Evolutionary conservation across 177 flowering plant genomes (phyloP), one percentile per base, ranked within the genome.

Genomic region (Telopea speciosissima): DNA sequence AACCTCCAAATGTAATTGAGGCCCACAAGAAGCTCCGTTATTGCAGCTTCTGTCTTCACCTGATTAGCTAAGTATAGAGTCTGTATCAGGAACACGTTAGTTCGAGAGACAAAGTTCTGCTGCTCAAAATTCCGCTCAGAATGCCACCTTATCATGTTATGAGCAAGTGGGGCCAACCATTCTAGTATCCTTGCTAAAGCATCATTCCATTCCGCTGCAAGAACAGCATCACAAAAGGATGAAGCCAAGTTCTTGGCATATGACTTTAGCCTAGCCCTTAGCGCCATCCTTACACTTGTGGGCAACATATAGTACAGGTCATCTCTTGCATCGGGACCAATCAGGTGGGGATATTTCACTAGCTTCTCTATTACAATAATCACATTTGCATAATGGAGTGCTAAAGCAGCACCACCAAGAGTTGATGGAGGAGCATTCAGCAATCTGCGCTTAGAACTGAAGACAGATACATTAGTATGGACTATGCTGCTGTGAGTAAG

Each of bases 121-220:
- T 88, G 87, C 85, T 87, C 97, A 65, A 87, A 84, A 68, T 81
- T 92, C 54, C 89, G 78, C 77, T 88, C 99, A 5, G 97, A 88
- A 36, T 90, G 93, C 99, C 99, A 94, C 75, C 83, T 85, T 54
- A 88, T 81, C 83, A 73, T 94, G 87, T 89, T 87, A 76, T 88
- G 96, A 68, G 99, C 99, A 65, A 92, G 86, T 19, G 97, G 97
- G 63, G 88, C 79, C 72, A 94, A 73, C 99, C 97, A 92, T 54
- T 86, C 92, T 72, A 90, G 66, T 73, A 87, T 90, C 68, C 79
- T 81, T 17, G 69, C 64, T 61, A 90, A 58, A n/a, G 85, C 89
- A 21, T 66, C 72, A 71, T 73, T 86, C 99, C 97, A 94, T 61
- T 92, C 89, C n/a, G 76, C 77, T 24, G 90, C 93, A 74, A 92